phyloP scores from a whole-genome alignment of 331 rosid genomes.

The Prunus yedoensis region DNA sequence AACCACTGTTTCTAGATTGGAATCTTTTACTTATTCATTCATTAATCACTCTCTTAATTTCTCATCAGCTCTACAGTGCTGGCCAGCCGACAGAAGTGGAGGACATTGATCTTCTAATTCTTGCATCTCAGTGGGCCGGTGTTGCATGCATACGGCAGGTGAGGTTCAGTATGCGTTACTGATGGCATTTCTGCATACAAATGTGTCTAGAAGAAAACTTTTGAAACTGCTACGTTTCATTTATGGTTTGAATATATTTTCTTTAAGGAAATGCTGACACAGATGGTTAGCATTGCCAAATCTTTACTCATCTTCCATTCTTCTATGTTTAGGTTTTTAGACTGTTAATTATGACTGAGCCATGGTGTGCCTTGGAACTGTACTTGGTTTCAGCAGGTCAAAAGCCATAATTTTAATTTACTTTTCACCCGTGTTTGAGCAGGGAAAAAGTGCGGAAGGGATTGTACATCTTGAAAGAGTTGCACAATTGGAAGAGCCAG shows the following conservation, averaged over 20 bases:
- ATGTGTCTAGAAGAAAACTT: not conserved
- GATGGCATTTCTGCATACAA: not conserved
- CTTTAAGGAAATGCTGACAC: not conserved
- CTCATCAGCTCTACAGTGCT: conserved; percentile 57
- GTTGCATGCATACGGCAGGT: conserved; percentile 73
- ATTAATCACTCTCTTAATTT: conserved; percentile 21
- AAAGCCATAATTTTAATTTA: conserved; percentile 10
- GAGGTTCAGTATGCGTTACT: conserved; percentile 23
- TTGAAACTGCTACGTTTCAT: not conserved
- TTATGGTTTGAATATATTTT: not conserved
- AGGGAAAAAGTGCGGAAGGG: conserved; percentile 76
- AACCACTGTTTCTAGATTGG: conserved; percentile 13
- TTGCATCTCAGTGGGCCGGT: conserved; percentile 92
- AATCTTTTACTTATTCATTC: conserved; percentile 12
- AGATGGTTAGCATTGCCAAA: not conserved
- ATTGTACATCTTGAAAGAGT: conserved; percentile 71
- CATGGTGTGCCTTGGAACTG: not conserved
- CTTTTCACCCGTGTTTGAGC: conserved; percentile 15
- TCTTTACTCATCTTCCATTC: not conserved
- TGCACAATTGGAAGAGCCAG: conserved; percentile 74
- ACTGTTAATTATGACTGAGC: not conserved
- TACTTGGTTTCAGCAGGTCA: not conserved
- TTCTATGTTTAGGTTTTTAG: not conserved
- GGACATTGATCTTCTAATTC: conserved; percentile 68
- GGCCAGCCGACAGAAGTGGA: conserved; percentile 57